Evolutionary conservation across 2,329 filamentous ascomycete species (phyloP).

Genomic region (Hirsutella thompsonii): DNA sequence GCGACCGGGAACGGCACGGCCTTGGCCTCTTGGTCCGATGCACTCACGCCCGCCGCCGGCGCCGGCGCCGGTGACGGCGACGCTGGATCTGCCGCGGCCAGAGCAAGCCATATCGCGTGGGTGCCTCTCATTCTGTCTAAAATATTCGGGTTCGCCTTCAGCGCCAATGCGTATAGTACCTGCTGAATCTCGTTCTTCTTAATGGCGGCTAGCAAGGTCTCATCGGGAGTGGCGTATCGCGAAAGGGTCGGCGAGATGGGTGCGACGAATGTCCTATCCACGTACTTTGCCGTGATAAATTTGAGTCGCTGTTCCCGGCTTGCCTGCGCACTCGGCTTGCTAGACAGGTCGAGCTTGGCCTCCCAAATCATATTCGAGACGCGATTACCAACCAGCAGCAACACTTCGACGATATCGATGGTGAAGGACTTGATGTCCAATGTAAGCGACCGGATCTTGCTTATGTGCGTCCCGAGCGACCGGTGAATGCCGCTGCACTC

Average conservation of each 20-base stretch:
- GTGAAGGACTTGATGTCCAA: slow-evolving; percentile 95
- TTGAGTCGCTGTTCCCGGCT: slow-evolving; percentile 82
- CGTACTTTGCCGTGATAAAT: slow-evolving; percentile 94
- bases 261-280: slow-evolving; percentile 70
- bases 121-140: slow-evolving; percentile 78
- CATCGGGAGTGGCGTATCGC: slow-evolving; percentile 66
- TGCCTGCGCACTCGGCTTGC: slow-evolving; percentile 65
- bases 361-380: slow-evolving; percentile 98
- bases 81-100: slow-evolving; percentile 86
- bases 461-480: slow-evolving; percentile 92
- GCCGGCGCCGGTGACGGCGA: slow-evolving; percentile 45
- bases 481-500: slow-evolving; percentile 97
- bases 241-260: slow-evolving; percentile 64
- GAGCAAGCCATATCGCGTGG: slow-evolving; percentile 78
- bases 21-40: slow-evolving; percentile 33
- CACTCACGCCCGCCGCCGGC: slow-evolving; percentile 28
- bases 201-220: slow-evolving; percentile 80
- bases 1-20: slow-evolving; percentile 71
- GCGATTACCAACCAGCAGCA: slow-evolving; percentile 83
- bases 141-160: slow-evolving; percentile 77
- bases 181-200: slow-evolving; percentile 94
- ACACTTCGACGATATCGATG: slow-evolving; percentile 87
- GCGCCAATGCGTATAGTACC: slow-evolving; percentile 78
- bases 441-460: slow-evolving; percentile 89
- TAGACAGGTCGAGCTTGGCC: slow-evolving; percentile 58